These are phyloP conservation scores for Entoloma clypeatum DNA, from an alignment of 1,284 basidiomycete species.

Conservation along the genomic window DNA sequence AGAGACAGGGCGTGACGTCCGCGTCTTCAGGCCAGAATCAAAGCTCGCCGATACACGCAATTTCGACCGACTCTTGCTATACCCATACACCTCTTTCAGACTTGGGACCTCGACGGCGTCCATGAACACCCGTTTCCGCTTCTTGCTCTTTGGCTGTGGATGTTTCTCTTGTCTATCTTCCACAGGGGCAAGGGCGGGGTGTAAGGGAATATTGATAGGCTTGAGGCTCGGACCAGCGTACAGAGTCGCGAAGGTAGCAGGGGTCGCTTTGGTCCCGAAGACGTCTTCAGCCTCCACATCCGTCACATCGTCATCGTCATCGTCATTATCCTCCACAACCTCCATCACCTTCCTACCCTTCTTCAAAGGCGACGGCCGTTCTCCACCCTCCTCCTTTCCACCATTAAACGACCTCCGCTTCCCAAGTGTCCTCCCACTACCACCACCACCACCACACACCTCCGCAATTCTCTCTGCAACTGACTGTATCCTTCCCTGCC, in stretches of 20 bases:
- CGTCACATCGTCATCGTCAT: slow-evolving; percentile 31
- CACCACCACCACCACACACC: slow-evolving; percentile 10
- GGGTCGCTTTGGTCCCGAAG: no score
- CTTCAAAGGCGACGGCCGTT: slow-evolving; percentile 11
- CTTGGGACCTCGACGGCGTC: slow-evolving; percentile 54
- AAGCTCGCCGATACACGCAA: slow-evolving; percentile 10
- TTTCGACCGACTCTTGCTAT: no score
- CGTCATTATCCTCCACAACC: slow-evolving; percentile 9
- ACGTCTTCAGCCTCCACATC: slow-evolving; percentile 16
- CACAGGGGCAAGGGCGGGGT: slow-evolving; percentile 4
- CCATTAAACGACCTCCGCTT: slow-evolving; percentile 14
- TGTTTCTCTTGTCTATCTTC: slow-evolving; percentile 21
- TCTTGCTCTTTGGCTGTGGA: no score
- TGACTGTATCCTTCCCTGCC: slow-evolving; percentile 12
- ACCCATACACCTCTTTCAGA: slow-evolving; percentile 13
- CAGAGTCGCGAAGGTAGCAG: slow-evolving; percentile 10
- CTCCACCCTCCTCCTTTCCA: neutral
- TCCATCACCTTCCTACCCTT: slow-evolving; percentile 4
- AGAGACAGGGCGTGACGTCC: slow-evolving; percentile 1
- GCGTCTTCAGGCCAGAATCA: slow-evolving; percentile 7
- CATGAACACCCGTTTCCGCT: slow-evolving; percentile 43
- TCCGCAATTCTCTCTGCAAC: slow-evolving; percentile 29
- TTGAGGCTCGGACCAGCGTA: slow-evolving; percentile 3
- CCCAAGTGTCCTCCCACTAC: slow-evolving; percentile 15
- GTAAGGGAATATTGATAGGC: neutral